Conservation (phyloP, 2,329 filamentous ascomycete species). For the Anthostomella pinea region DNA sequence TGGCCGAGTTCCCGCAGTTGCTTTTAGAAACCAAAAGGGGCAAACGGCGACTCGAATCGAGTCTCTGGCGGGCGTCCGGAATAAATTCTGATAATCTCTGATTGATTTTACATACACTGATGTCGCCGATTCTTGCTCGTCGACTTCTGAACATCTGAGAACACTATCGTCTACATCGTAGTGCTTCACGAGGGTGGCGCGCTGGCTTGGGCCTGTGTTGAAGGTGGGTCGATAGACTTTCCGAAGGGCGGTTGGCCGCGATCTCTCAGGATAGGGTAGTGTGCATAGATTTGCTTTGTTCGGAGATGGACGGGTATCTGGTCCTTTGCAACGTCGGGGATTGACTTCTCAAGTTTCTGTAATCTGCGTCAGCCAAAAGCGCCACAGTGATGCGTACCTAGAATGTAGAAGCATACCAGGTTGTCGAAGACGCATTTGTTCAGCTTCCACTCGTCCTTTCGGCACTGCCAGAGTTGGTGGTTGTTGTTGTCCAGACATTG, state of each 20-base stretch:
- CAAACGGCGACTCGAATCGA: too few species aligned
- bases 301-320: constrained; percentile 73
- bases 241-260: constrained; percentile 28
- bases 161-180: constrained; percentile 3
- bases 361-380: constrained; percentile 6
- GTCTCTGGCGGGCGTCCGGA: too few species aligned
- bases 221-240: constrained; percentile 31
- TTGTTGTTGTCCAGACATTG: constrained; percentile 95
- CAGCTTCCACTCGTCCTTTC: constrained; percentile 79
- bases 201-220: constrained; percentile 25
- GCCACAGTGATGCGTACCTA: neutral
- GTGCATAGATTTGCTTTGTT: constrained; percentile 60
- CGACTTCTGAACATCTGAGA: constrained; percentile 7
- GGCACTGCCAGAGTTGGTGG: constrained; percentile 95
- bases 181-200: constrained; percentile 21
- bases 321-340: constrained; percentile 69
- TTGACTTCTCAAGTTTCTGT: constrained; percentile 77
- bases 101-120: constrained; percentile 20
- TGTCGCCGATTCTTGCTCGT: constrained; percentile 2
- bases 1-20: too few species aligned
- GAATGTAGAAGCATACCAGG: constrained; percentile 78
- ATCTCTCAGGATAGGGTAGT: constrained; percentile 42
- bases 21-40: too few species aligned
- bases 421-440: constrained; percentile 97
- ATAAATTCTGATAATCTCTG: too few species aligned